Evolutionary conservation across 1,139 yeast species (phyloP).

Genomic region (Pichia sp.): DNA sequence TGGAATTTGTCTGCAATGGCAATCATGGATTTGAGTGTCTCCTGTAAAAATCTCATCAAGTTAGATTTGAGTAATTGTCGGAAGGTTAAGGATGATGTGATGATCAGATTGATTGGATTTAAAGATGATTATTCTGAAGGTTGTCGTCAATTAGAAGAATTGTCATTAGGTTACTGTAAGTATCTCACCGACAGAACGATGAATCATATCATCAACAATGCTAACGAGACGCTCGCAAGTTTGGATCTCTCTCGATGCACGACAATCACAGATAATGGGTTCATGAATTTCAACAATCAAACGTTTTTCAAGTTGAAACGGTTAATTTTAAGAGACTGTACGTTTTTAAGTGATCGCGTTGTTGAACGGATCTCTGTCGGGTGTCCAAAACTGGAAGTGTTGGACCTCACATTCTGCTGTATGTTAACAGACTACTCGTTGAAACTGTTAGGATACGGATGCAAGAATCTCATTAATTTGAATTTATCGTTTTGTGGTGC

Average conservation of each 20-base stretch:
- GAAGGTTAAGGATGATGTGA: constrained; percentile 67
- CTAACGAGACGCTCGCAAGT: constrained; percentile 51
- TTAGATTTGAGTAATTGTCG: constrained; percentile 72
- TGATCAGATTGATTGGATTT: constrained; percentile 67
- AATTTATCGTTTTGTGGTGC: constrained; percentile 76
- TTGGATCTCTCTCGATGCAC: constrained; percentile 74
- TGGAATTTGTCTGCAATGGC: constrained; percentile 85
- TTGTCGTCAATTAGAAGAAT: constrained; percentile 52
- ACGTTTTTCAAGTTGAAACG: constrained; percentile 52
- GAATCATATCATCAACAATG: constrained; percentile 60
- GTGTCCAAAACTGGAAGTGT: constrained; percentile 52
- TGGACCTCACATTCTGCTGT: constrained; percentile 73
- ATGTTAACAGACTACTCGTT: constrained; percentile 68
- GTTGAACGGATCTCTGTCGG: constrained; percentile 61
- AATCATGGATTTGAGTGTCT: constrained; percentile 70
- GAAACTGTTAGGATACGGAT: constrained; percentile 63
- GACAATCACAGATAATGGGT: constrained; percentile 73
- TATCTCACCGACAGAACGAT: constrained; percentile 67
- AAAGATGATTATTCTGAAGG: constrained; percentile 39
- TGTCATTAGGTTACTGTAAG: constrained; percentile 70
- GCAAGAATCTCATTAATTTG: constrained; percentile 51
- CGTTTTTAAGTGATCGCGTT: constrained; percentile 66
- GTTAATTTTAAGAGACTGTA: constrained; percentile 66
- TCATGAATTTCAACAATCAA: constrained; percentile 58
- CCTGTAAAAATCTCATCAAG: constrained; percentile 57